A percentile compares a stretch with the other conserved stretches of the same genome.
phyloP scores from a whole-genome alignment of 352 stramenopile species.

The Globisporangium rhizosaccharum region DNA sequence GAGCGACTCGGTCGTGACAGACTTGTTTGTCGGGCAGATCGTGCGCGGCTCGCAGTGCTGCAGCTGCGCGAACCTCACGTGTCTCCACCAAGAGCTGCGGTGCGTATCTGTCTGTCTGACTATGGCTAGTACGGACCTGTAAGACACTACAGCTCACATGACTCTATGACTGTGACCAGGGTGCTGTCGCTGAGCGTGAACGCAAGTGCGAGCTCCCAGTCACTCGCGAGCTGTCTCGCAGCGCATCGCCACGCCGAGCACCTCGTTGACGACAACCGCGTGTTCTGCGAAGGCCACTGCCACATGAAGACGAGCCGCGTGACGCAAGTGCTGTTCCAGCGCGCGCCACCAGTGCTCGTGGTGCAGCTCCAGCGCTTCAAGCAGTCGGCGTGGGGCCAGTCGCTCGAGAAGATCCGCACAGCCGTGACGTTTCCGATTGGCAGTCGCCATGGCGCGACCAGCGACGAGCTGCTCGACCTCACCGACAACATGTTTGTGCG shows the following conservation, averaged over 20 bases:
- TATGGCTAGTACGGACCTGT: background rate
- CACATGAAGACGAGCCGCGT: conserved; percentile 56
- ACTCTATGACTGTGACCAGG: conserved; percentile 14
- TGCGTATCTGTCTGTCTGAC: conserved; percentile 11
- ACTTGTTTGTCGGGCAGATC: conserved; percentile 66
- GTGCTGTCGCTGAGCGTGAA: conserved; percentile 59
- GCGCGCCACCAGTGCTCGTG: conserved; percentile 41
- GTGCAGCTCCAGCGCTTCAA: conserved; percentile 73
- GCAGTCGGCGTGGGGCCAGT: conserved; percentile 24
- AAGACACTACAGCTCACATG: background rate
- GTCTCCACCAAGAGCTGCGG: conserved; percentile 61
- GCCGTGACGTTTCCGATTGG: conserved; percentile 47
- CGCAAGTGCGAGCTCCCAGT: conserved; percentile 30
- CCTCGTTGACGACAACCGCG: conserved; percentile 54
- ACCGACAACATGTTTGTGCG: conserved; percentile 63
- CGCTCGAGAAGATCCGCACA: conserved; percentile 48
- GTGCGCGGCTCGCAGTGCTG: conserved; percentile 76
- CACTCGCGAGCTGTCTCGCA: conserved; percentile 48
- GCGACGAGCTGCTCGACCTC: conserved; percentile 41
- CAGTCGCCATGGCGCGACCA: background rate
- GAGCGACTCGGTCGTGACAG: conserved; percentile 63
- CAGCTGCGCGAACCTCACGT: conserved; percentile 65
- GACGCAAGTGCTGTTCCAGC: conserved; percentile 71
- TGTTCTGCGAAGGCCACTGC: conserved; percentile 68
- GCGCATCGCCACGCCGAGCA: conserved; percentile 48